Evolutionary conservation across 2,329 filamentous ascomycete species (phyloP).

Genomic region (Venturiaceae sp.): DNA sequence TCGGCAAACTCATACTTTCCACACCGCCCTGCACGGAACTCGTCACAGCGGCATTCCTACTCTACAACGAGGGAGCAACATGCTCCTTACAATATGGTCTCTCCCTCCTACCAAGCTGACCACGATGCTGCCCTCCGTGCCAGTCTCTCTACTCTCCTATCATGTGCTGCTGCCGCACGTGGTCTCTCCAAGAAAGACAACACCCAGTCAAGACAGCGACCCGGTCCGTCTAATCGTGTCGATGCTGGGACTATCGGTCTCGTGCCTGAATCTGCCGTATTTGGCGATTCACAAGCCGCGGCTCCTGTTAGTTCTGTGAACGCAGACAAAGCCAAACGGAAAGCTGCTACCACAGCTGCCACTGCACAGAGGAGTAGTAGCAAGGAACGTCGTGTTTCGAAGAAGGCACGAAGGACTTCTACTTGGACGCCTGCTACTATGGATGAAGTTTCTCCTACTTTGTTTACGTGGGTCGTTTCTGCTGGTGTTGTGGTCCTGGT

Average conservation of each 20-base stretch:
- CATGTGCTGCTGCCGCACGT: conserved; percentile 85
- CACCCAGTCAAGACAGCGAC: conserved; percentile 23
- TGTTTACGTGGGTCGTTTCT: conserved; percentile 57
- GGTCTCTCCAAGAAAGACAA: conserved; percentile 57
- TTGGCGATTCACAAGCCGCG: conserved; percentile 25
- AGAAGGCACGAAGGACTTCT: conserved; percentile 29
- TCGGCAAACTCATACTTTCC: conserved; percentile 32
- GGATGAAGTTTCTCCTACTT: conserved; percentile 44
- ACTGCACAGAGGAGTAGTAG: conserved; percentile 26
- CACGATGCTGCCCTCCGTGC: conserved; percentile 89
- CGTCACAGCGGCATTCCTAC: conserved; percentile 21
- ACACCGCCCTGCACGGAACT: conserved; percentile 19
- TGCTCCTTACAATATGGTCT: conserved; percentile 57
- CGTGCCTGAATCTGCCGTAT: conserved; percentile 49
- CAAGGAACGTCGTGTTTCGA: conserved; percentile 33
- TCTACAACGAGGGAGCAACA: conserved; percentile 34
- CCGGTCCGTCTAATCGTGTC: conserved; percentile 27
- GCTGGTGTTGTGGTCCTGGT: conserved; percentile 56
- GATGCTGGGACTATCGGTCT: conserved; percentile 47
- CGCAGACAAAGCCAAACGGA: conserved; percentile 32
- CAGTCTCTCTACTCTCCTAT: conserved; percentile 87
- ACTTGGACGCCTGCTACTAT: conserved; percentile 9
- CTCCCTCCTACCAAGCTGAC: conserved; percentile 69
- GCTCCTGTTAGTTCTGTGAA: conserved; percentile 16
- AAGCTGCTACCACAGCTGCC: conserved; percentile 19